phyloP scores from a whole-genome alignment of 129 eudicot species.

The Arctium lappa region DNA sequence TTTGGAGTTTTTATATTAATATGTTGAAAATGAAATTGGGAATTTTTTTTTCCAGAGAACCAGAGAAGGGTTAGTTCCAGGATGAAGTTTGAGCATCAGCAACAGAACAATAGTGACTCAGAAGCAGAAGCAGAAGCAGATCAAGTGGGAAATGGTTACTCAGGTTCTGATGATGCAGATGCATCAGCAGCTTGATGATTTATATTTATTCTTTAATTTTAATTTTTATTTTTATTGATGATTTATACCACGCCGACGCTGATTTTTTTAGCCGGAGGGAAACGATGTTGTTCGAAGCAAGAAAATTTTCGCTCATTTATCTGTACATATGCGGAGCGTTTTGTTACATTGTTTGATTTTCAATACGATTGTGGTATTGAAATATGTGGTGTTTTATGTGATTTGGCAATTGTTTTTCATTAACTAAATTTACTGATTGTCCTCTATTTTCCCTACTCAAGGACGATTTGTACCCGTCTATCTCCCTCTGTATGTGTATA shows the following conservation, averaged over 20 bases:
- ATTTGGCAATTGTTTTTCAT: neutral
- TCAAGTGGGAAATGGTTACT: conserved; percentile 47
- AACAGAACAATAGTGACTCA: conserved; percentile 37
- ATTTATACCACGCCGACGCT: neutral
- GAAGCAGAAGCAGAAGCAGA: conserved; percentile 60
- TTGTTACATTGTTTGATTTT: neutral
- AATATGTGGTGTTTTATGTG: neutral
- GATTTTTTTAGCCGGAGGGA: neutral
- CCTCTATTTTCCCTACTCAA: no score
- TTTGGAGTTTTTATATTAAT: neutral
- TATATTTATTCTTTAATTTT: neutral
- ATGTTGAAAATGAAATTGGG: neutral
- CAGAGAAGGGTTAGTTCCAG: conserved; percentile 48
- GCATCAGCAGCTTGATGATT: conserved; percentile 31
- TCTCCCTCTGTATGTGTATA: no score
- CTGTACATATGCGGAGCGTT: conserved; percentile 8
- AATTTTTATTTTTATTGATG: neutral
- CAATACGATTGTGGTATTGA: neutral
- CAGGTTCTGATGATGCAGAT: conserved; percentile 59
- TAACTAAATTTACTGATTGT: no score
- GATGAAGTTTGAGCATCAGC: conserved; percentile 43
- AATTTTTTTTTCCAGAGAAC: conserved; percentile 38
- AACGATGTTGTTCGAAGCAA: neutral
- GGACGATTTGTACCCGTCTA: no score
- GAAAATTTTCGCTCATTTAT: conserved; percentile 7